These are phyloP conservation scores for Funneliformis geosporum DNA, from an alignment of 192 early-diverging fungal genomes.

Conservation along the genomic window DNA sequence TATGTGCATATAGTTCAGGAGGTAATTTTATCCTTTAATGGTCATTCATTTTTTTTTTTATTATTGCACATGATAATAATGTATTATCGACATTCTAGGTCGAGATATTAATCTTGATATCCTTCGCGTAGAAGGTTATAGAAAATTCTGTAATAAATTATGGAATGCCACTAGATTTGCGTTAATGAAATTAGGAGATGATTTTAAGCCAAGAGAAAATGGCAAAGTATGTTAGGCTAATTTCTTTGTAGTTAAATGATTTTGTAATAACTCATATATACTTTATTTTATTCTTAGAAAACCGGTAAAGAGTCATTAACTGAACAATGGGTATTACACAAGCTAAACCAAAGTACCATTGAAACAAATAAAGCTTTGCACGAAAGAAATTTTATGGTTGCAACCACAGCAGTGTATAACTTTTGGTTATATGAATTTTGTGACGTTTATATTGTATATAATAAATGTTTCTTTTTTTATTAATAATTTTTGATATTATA, in stretches of 20 bases:
- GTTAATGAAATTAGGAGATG: slow-evolving; percentile 90
- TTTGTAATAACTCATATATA: slow-evolving; percentile 10
- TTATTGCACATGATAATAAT: neutral
- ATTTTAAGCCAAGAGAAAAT: slow-evolving; percentile 71
- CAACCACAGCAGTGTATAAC: slow-evolving; percentile 81
- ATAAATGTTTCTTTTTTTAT: neutral
- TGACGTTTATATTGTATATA: slow-evolving; percentile 88
- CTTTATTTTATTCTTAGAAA: slow-evolving; percentile 37
- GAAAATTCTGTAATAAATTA: slow-evolving; percentile 99
- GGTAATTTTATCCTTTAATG: slow-evolving; percentile 1
- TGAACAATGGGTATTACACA: slow-evolving; percentile 92
- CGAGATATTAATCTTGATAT: slow-evolving; percentile 95
- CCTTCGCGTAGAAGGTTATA: slow-evolving; percentile 95
- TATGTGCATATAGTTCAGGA: slow-evolving; percentile 73
- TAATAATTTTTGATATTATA: neutral
- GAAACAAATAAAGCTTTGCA: slow-evolving; percentile 77
- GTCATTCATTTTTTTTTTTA: neutral
- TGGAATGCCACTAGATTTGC: slow-evolving; percentile 99
- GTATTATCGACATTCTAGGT: slow-evolving; percentile 41
- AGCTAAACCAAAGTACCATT: slow-evolving; percentile 78
- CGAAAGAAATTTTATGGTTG: slow-evolving; percentile 89
- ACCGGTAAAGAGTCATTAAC: slow-evolving; percentile 86
- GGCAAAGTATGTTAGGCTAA: slow-evolving; percentile 33
- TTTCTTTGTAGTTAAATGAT: neutral
- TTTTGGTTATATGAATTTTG: slow-evolving; percentile 98